Evolutionary conservation across 805 yeast genomes (phyloP).

Genomic region (Cyberlindnera suaveolens): DNA sequence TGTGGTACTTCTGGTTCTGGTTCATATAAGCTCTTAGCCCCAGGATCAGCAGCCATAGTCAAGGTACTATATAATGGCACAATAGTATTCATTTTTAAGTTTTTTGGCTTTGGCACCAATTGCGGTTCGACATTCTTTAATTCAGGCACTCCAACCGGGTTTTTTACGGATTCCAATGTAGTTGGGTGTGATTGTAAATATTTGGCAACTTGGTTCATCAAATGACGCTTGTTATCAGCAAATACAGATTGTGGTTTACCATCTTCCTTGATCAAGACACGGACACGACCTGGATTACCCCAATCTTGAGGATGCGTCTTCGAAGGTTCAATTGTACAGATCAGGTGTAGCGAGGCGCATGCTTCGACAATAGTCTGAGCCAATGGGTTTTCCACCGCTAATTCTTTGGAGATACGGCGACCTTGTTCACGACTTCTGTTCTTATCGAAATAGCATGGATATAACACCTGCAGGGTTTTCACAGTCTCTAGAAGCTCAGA

Average conservation of each 20-base stretch:
- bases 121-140: slow-evolving; percentile 47
- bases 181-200: slow-evolving; percentile 67
- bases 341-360: slow-evolving; percentile 29
- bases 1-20: slow-evolving; percentile 38
- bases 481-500: slow-evolving; percentile 59
- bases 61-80: slow-evolving; percentile 85
- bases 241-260: slow-evolving; percentile 33
- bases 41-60: slow-evolving; percentile 70
- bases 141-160: slow-evolving; percentile 62
- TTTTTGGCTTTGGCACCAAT: slow-evolving; percentile 72
- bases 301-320: slow-evolving; percentile 94
- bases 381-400: slow-evolving; percentile 81
- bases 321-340: slow-evolving; percentile 59
- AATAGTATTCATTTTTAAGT: slow-evolving; percentile 78
- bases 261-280: slow-evolving; percentile 57
- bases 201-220: slow-evolving; percentile 53
- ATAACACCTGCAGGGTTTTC: slow-evolving; percentile 64
- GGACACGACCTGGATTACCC: slow-evolving; percentile 95
- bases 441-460: slow-evolving; percentile 90
- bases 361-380: slow-evolving; percentile 83
- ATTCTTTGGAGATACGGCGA: slow-evolving; percentile 63
- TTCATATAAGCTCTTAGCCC: slow-evolving; percentile 64
- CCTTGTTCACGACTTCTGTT: slow-evolving; percentile 74
- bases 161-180: slow-evolving; percentile 53
- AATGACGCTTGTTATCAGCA: slow-evolving; percentile 54